phyloP scores from a whole-genome alignment of 176 grass and related monocot species.

The Oryza coarctata region DNA sequence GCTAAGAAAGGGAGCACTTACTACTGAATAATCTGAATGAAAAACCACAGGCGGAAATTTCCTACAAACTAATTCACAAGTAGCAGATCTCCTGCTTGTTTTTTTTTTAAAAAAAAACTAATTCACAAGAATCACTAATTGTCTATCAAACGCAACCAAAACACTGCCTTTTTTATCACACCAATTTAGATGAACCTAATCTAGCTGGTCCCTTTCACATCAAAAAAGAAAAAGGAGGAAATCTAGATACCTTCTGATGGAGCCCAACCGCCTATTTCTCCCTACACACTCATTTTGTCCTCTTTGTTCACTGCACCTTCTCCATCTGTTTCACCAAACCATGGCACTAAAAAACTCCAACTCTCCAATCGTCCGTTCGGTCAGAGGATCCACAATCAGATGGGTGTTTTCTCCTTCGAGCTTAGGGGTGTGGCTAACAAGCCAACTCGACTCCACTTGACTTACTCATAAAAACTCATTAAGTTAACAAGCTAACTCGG shows the following conservation, averaged over 20 bases:
- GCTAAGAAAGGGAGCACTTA: too few species aligned
- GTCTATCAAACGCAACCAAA: too few species aligned
- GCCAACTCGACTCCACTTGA: too few species aligned
- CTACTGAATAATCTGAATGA: neutral
- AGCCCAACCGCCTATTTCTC: neutral
- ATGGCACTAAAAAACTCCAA: neutral
- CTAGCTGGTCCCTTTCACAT: neutral
- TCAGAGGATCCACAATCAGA: neutral
- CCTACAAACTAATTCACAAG: neutral
- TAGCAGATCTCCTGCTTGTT: too few species aligned
- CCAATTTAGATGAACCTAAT: neutral
- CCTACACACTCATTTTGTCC: neutral
- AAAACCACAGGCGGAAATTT: neutral
- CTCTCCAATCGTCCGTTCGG: neutral
- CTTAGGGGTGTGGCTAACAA: too few species aligned
- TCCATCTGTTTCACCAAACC: neutral
- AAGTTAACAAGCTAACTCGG: too few species aligned
- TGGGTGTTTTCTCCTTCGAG: neutral
- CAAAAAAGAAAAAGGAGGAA: neutral
- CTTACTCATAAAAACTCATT: too few species aligned
- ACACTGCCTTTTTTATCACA: neutral
- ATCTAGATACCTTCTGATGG: neutral
- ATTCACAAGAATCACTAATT: neutral
- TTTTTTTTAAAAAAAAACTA: too few species aligned
- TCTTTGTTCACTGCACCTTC: neutral